Evolutionary conservation across 495 filamentous ascomycete genomes (phyloP), one percentile per base, ranked within the genome.

Genomic region (Neurospora sp.): DNA sequence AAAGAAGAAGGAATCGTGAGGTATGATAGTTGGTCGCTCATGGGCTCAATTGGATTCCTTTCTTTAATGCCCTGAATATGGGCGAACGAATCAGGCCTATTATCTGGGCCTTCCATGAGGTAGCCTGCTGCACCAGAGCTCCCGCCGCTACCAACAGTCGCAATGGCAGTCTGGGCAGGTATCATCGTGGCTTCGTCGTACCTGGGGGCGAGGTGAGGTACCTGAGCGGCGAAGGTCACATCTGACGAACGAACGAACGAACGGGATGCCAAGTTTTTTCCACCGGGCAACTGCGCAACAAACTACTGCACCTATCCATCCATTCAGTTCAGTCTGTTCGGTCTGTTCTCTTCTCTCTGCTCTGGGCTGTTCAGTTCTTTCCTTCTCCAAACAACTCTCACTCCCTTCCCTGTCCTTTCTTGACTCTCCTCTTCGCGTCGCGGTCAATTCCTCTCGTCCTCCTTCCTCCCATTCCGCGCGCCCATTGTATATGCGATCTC

Each of bases 141-240:
- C 11, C 11, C 31, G 31, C 11, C 4, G 4, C 5, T 7, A 16
- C 48, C 11, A 59, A 59, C 23, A 31, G 23, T 59, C 5, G 48
- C 48, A 59, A 59, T 31, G 27, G 31, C 54, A 66, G 54, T 35
- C 23, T 66, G 54, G 54, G 27, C 54, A 35, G 12, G 54, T 66
- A 35, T 66, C 54, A 66, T 35, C 14, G 54, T 66, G 31, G 23
- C 27, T 66, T 66, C 4, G 31, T 31, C 1, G 54, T 66, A 35
- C 54, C 54, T 16, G 54, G 54, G 54, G n/a, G n/a, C n/a, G n/a
- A n/a, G n/a, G 54, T 18, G 54, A 62, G 54, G 54, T 66, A 66
- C 54, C 54, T 66, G 54, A 66, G 54, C 54, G 54, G 54, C 54
- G 54, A 62, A 62, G 54, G 69, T 70, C 69, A 70, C 69, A 42